Percentiles rank a stretch among this genome's conserved stretches.
phyloP scores from a whole-genome alignment of 2,329 filamentous ascomycete genomes.

The Colletotrichum sp. region DNA sequence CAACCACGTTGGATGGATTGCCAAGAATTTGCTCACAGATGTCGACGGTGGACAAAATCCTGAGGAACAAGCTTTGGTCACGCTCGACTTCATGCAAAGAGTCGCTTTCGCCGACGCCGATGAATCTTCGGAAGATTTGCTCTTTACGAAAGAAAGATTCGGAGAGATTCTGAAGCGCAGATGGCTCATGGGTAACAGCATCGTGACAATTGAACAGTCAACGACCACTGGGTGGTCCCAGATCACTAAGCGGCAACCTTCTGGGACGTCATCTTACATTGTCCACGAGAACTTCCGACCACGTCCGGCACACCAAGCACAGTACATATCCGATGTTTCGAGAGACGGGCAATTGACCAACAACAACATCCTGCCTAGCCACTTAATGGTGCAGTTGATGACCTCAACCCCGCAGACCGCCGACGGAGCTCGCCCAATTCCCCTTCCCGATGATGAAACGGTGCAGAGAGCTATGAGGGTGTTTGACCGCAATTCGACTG shows the following conservation, averaged over 20 bases:
- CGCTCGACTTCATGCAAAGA: conserved; percentile 93
- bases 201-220: conserved; percentile 77
- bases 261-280: conserved; percentile 66
- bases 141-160: conserved; percentile 69
- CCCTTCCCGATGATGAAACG: conserved; percentile 73
- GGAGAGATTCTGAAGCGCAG: conserved; percentile 70
- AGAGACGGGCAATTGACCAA: conserved; percentile 58
- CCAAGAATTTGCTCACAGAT: conserved; percentile 83
- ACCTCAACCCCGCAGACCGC: conserved; percentile 64
- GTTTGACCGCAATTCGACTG: conserved; percentile 87
- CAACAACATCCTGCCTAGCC: conserved; percentile 73
- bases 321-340: conserved; percentile 50
- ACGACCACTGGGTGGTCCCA: conserved; percentile 71
- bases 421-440: conserved; percentile 72
- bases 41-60: conserved; percentile 74
- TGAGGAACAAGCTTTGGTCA: conserved; percentile 92
- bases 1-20: conserved; percentile 88
- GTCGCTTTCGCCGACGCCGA: conserved; percentile 86
- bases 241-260: conserved; percentile 74
- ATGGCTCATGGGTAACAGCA: conserved; percentile 76
- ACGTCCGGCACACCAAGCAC: conserved; percentile 61
- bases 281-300: conserved; percentile 65
- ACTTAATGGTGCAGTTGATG: conserved; percentile 73
- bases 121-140: conserved; percentile 70
- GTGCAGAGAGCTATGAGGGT: conserved; percentile 76